Conservation (phyloP, 73 alveolate species). For the Tetrahymena elliotti region DNA sequence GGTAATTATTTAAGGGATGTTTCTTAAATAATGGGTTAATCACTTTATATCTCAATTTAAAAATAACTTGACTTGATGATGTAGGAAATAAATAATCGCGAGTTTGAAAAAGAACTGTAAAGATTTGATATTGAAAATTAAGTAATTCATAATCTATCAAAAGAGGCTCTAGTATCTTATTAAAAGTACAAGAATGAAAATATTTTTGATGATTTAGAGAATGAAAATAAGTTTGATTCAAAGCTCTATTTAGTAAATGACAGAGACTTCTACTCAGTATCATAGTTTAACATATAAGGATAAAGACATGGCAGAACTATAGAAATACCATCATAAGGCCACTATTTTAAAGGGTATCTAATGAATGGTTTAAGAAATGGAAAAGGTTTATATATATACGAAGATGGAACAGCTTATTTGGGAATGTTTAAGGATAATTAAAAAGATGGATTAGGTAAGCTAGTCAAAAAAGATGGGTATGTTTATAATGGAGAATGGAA, state of each 20-base stretch:
- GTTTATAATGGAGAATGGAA: slow-evolving; percentile 44
- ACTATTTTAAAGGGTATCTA: not conserved
- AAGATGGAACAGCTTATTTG: slow-evolving; percentile 25
- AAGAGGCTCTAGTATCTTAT: not conserved
- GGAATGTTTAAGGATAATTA: slow-evolving; percentile 32
- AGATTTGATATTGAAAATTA: not conserved
- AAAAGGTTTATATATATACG: not conserved
- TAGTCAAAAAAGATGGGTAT: slow-evolving; percentile 35
- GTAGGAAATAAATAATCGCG: not conserved
- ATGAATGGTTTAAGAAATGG: not conserved
- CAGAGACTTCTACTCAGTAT: not conserved
- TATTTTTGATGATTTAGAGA: not conserved
- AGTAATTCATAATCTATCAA: not conserved
- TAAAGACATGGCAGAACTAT: not conserved
- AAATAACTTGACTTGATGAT: not conserved
- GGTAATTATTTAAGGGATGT: not conserved
- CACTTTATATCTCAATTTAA: not conserved
- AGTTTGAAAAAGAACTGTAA: not conserved
- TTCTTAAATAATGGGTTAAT: not conserved
- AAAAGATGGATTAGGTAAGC: slow-evolving; percentile 31
- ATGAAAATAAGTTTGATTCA: not conserved
- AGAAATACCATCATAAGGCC: not conserved
- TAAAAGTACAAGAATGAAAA: not conserved
- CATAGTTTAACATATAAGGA: not conserved
- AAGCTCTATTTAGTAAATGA: not conserved